phyloP scores from a whole-genome alignment of 176 grass and related monocot genomes.

The Phoenix dactylifera region DNA sequence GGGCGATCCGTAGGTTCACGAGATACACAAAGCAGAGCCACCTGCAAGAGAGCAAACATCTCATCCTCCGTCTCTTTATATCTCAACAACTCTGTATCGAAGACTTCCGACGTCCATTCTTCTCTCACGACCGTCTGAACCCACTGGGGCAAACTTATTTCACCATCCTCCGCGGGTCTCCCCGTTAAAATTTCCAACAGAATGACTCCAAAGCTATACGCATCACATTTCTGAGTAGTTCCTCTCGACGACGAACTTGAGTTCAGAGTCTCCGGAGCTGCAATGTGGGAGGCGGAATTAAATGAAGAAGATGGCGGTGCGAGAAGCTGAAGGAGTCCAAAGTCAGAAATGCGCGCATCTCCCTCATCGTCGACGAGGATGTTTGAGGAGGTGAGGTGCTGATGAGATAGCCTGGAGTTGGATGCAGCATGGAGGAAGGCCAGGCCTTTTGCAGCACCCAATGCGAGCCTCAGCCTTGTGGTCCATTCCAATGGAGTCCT shows the following conservation, averaged over 20 bases:
- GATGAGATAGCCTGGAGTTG: conserved; percentile 43
- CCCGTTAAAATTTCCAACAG: conserved; percentile 75
- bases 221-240: conserved; percentile 41
- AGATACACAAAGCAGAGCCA: conserved; percentile 76
- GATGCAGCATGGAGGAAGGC: conserved; percentile 57
- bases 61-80: conserved; percentile 61
- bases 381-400: conserved; percentile 79
- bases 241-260: background rate
- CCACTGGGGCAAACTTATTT: conserved; percentile 43
- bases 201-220: conserved; percentile 58
- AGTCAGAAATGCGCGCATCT: conserved; percentile 57
- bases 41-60: conserved; percentile 79
- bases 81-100: conserved; percentile 67
- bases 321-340: conserved; percentile 60
- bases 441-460: conserved; percentile 68
- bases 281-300: background rate
- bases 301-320: conserved; percentile 6
- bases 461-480: conserved; percentile 65
- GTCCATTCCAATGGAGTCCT: conserved; percentile 59
- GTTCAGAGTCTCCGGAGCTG: too few species aligned
- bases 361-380: conserved; percentile 52
- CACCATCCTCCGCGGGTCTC: conserved; percentile 24
- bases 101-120: conserved; percentile 71
- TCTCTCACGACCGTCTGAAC: conserved; percentile 44
- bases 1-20: conserved; percentile 43